Base-by-base conservation (phyloP, 208 protist species). In the Leishmania major region DNA sequence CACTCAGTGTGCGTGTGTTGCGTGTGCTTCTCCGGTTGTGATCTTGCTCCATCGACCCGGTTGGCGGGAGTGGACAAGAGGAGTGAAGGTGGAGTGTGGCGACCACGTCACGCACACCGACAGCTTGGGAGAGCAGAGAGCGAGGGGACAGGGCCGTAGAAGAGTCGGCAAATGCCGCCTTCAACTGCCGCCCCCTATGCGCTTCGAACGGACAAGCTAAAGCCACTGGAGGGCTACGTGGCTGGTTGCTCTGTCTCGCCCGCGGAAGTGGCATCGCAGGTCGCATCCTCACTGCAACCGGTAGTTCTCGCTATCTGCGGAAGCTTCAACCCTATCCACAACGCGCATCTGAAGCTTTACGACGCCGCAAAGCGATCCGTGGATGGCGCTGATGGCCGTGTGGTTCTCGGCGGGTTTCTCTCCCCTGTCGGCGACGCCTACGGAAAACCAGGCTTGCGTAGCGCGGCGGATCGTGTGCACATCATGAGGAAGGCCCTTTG, bases 241-340 rank as follows among this genome's bases (percentile, higher is more conserved):
- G 45, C 47, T 8, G 3, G 4, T 40, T 51, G 8, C 25, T 3
- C 25, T 25, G 45, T 3, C 25, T 31, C 69, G 0, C 11, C 37
- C 22, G 19, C 69, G 3, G 43, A 51, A 35, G n/a, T 10, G n/a
- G 49, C 75, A 37, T 31, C 75, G 5, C 19, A 19, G 25, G 43
- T 1, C 2, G 17, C 31, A 19, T 55, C 49, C 2, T 22, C 82
- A 35, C 67, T 64, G 13, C 77, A 81, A 49, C 87, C 93, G 0
- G 88, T 89, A 0, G 89, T 97, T 22, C 66, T 95, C 25, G 90
- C 84, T 11, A 72, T 95, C 5, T 97, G 95, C 78, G 95, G 95
- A 35, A 89, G 90, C 69, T 93, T 96, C 75, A 97, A 97, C 84
- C 95, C 95, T 2, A 89, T 96, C 17, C 95, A 97, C 75, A 86